Base-by-base conservation (phyloP, 768 basidiomycete genomes). In the Dentipellis sp. region DNA sequence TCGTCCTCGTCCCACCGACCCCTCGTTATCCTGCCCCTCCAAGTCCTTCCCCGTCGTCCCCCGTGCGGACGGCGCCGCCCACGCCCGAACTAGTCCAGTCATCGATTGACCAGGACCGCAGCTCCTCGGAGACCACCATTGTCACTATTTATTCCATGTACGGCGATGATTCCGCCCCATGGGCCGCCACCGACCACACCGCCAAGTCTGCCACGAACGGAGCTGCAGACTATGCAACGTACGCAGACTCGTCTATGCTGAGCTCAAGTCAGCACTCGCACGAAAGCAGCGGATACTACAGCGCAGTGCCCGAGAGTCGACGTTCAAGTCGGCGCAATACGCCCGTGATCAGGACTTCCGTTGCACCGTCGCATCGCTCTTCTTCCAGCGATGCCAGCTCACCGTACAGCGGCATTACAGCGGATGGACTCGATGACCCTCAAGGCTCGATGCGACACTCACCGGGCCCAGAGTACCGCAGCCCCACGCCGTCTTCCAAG, bases 61-160 rank as follows among this genome's bases (percentile, higher is more conserved):
- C 42, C 42, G 42, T 53, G 17, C 55, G 53, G 40, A 58, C 61
- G 9, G 49, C 45, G 3, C 61, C 56, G 19, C 57, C 73, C 45
- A 62, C 69, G 46, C 71, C 75, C 59, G 74, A 66, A 59, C 70
- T 69, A 66, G 68, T 64, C 54, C 63, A 63, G 48, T 69, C 66
- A 51, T 63, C 66, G 9, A 60, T 60, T 19, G 73, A 73, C 52
- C 72, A 71, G 62, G 77, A 75, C 17, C 78, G 83, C 56, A 74
- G 72, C 55, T 83, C 85, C 0, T 81, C 86, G 11, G 88, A 88
- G 63, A 81, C 85, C 50, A 81, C 88, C 11, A 87, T 91, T 65
- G 82, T 86, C 66, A 23, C 48, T 35, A 91, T 92, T 56, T 92
- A 90, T 68, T 89, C 86, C 50, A 91, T 91, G 89, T 92, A 92